Conservation (phyloP, 208 protist species). For the Leishmania major region DNA sequence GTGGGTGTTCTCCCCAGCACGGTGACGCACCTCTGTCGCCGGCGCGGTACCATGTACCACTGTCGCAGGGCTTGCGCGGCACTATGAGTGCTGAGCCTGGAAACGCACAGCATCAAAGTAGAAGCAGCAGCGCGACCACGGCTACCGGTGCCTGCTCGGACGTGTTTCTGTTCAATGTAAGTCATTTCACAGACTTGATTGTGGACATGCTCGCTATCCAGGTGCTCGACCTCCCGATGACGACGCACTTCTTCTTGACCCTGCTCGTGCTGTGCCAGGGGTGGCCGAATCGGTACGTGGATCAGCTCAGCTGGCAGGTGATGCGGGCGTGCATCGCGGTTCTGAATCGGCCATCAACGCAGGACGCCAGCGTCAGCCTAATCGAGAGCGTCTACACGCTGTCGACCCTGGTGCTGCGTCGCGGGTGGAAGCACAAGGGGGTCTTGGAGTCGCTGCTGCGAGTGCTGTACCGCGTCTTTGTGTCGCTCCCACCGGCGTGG, state of each 20-base stretch:
- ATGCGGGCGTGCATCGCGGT: slow-evolving; percentile 74
- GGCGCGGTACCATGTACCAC: not conserved
- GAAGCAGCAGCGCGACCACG: not conserved
- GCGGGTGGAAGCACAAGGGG: slow-evolving; percentile 73
- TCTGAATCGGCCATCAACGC: slow-evolving; percentile 62
- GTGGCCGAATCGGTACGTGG: slow-evolving; percentile 60
- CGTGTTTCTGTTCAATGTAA: slow-evolving; percentile 82
- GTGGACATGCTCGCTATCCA: slow-evolving; percentile 84
- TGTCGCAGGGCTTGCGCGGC: not conserved
- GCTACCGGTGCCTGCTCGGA: slow-evolving; percentile 26
- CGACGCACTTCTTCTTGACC: slow-evolving; percentile 59
- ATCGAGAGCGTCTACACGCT: slow-evolving; percentile 69
- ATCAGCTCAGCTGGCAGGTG: slow-evolving; percentile 76
- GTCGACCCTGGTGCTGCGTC: slow-evolving; percentile 46
- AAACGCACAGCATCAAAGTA: not conserved
- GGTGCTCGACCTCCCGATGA: slow-evolving; percentile 69
- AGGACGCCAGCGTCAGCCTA: slow-evolving; percentile 51
- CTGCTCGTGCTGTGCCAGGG: slow-evolving; percentile 52
- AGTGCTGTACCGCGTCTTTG: slow-evolving; percentile 73
- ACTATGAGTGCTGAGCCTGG: not conserved
- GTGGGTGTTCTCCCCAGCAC: not conserved
- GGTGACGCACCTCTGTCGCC: not conserved
- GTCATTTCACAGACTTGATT: slow-evolving; percentile 74
- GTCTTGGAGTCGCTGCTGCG: slow-evolving; percentile 72
- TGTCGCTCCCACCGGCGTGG: slow-evolving; percentile 52